Evolutionary conservation across 202 grass and related monocot genomes (phyloP), one percentile per base, ranked within the genome.

Genomic region (Panicum hallii): DNA sequence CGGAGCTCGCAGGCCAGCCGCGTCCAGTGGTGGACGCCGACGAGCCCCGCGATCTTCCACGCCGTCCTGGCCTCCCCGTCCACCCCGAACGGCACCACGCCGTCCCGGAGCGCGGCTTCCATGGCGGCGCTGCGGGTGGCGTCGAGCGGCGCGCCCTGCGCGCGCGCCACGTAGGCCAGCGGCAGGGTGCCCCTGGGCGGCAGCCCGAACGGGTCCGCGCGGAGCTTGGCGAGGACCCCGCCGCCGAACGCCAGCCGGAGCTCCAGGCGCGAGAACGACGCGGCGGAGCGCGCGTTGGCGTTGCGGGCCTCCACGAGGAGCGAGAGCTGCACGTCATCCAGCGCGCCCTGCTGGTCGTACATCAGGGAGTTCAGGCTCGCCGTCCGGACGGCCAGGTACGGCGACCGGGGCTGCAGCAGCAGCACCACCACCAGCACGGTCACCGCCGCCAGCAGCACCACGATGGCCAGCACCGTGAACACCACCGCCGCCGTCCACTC

Each of bases 321-420:
- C 49, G 79, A 69, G 7, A 92, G n/a, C 84, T 78, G 64, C 40
- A 86, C 80, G 53, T 84, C 74, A 20, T 84, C 78, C 9, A 97
- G 88, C 7, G 75, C 57, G 23, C 92, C 94, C 1, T 32, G 26
- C 70, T 89, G 86, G 84, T 91, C 90, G 82, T 97, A 97, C 11
- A 72, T 74, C 1, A 97, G 84, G 28, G n/a, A 9, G 84, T 72
- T 70, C 16, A 94, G 90, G 16, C 38, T 47, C 1, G 92, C 92
- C 0, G 17, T 5, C 5, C 57, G 58, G 30, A 97, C 53, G 20
- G 80, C 72, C 28, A 97, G 4, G 86, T 87, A 94, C 11, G 92
- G 92, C 30, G 79, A 56, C 58, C 84, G 79, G 1, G 94, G 94
- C 69, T 89, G 88, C 23, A 90, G 87, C 15, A 91, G 70, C 1